Evolutionary conservation across 2,329 filamentous ascomycete genomes (phyloP), one percentile per base, ranked within the genome.

Genomic region (Hymenoscyphus fraxineus): DNA sequence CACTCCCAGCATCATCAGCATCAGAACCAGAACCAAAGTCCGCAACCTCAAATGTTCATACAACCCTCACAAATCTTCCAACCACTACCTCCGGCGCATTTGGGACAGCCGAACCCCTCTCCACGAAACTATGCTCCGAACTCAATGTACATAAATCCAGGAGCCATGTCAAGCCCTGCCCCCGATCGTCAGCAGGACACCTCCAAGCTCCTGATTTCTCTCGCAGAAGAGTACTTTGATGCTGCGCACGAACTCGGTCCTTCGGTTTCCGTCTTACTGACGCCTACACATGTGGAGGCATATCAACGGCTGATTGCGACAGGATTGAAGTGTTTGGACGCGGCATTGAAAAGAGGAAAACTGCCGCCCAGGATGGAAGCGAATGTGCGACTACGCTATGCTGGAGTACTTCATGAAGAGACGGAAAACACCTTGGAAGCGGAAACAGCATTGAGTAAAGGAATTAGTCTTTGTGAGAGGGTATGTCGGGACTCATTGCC

Each of bases 381-480:
- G 10, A 84, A 84, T 63, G 78, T 92, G 61, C 84, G 88, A 35
- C 76, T 93, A 54, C 83, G 88, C 71, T 92, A 93, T 76, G 90
- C 90, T 1, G 86, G 84, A 40, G 78, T 93, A 6, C 76, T 94
- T 31, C 83, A 87, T 44, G 73, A 92, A 67, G 91, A 94, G 77
- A 93, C 90, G 1, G 88, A 91, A 40, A 93, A 93, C 68, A 79
- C 87, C 12, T 87, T 86, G 78, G 87, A 91, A 70, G 88, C 89
- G 1, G 90, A 93, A 75, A 89, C 87, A 13, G 81, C 87, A 3
- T 76, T 94, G 64, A 88, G 84, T 51, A 91, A 91, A 76, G 89
- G 89, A 6, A 87, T 91, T 62, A 83, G 85, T 1, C 78, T 90
- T 1, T 91, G 88, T 70, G 87, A 89, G 66, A 86, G 88, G 77